These are phyloP conservation scores for Fusarium avenaceum DNA, from an alignment of 2,329 filamentous ascomycete species.

Conservation along the genomic window DNA sequence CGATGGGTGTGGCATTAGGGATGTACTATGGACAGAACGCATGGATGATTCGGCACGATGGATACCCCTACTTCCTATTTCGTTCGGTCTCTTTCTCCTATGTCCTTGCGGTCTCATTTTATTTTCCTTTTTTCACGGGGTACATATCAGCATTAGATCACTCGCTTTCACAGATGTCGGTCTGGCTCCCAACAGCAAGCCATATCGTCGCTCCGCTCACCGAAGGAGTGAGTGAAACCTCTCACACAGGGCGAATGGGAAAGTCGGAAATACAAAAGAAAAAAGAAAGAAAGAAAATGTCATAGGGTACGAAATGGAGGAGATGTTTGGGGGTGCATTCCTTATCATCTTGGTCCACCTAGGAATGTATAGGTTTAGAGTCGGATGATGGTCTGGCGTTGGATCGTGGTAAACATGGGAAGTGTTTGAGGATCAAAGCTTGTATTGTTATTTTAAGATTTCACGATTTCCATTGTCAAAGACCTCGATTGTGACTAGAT, in stretches of 20 bases:
- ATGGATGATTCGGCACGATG: constrained; percentile 61
- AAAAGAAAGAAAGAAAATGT: constrained; percentile 27
- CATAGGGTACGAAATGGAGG: constrained; percentile 40
- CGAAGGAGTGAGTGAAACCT: constrained; percentile 13
- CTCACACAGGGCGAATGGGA: constrained; percentile 28
- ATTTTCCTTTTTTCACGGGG: constrained; percentile 32
- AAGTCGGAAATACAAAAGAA: constrained; percentile 32
- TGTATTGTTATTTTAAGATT: constrained; percentile 18
- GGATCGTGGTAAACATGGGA: constrained; percentile 50
- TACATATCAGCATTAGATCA: constrained; percentile 37
- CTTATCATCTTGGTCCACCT: constrained; percentile 34
- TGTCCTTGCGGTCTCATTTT: constrained; percentile 42
- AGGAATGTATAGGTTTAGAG: constrained; percentile 55
- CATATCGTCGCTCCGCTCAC: constrained; percentile 18
- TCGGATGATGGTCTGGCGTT: constrained; percentile 57
- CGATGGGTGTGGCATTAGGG: constrained; percentile 46
- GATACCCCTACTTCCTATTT: constrained; percentile 57
- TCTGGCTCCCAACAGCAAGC: constrained; percentile 47
- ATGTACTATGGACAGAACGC: constrained; percentile 58
- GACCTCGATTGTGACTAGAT: neutral
- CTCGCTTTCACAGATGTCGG: constrained; percentile 37
- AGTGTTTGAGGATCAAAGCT: constrained; percentile 34
- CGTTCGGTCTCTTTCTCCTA: constrained; percentile 42
- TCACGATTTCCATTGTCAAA: neutral
- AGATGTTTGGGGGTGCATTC: constrained; percentile 23